These are phyloP conservation scores for Sonneratia caseolaris DNA, from an alignment of 345 rosid species.

Conservation along the genomic window DNA sequence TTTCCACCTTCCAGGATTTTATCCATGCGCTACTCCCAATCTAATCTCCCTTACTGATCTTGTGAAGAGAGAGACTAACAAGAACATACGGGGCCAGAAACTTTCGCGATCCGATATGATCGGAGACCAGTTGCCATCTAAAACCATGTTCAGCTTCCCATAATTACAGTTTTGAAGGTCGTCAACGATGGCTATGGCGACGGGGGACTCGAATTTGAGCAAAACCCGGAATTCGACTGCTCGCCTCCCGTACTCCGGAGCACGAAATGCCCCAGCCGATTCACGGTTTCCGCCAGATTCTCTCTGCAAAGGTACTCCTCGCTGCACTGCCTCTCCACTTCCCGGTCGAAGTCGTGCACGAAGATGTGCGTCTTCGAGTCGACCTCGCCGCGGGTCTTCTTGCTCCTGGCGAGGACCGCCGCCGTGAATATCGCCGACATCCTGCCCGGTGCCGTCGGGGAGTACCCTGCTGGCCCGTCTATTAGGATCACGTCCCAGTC, in stretches of 20 bases:
- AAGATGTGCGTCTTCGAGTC: constrained; percentile 61
- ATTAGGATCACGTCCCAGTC: constrained; percentile 85
- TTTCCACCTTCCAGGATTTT: too few species aligned
- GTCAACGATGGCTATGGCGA: background rate
- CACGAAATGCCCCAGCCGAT: constrained; percentile 7
- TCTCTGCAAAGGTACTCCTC: constrained; percentile 8
- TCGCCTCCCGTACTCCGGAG: background rate
- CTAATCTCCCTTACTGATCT: too few species aligned
- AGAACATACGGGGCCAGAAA: too few species aligned
- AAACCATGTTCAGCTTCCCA: background rate
- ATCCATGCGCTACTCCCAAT: too few species aligned
- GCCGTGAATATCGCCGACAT: constrained; percentile 3
- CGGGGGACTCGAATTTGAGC: background rate
- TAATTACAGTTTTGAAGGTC: background rate
- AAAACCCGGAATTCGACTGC: background rate
- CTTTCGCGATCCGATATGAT: too few species aligned
- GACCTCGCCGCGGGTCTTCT: constrained; percentile 44
- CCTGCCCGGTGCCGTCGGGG: constrained; percentile 41
- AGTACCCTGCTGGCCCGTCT: constrained; percentile 76
- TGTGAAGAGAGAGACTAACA: too few species aligned
- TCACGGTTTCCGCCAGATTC: constrained; percentile 5
- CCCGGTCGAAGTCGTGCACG: constrained; percentile 36
- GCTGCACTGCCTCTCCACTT: constrained; percentile 10
- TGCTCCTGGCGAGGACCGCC: constrained; percentile 25
- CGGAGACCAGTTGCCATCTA: too few species aligned